Conservation (phyloP, 495 filamentous ascomycete genomes). For the Corynascus novoguineensis region DNA sequence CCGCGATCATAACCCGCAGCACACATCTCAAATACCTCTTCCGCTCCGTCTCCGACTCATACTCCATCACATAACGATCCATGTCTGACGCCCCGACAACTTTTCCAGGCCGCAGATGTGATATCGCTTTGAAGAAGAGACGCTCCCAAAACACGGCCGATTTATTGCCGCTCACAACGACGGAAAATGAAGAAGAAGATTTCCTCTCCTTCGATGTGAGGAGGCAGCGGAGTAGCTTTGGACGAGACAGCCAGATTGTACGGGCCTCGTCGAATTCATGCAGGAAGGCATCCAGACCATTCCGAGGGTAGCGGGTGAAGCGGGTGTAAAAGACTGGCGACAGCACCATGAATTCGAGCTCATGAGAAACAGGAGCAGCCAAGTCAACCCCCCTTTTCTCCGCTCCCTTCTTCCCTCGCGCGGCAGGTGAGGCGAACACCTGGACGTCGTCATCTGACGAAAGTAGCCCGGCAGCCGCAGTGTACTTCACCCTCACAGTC, state of each 20-base stretch:
- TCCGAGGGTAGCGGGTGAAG: constrained; percentile 45
- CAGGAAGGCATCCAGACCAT: constrained; percentile 48
- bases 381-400: background rate
- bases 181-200: too few species aligned
- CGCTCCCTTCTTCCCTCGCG: background rate
- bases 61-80: constrained; percentile 37
- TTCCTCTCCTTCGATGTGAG: constrained; percentile 29
- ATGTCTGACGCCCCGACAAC: constrained; percentile 22
- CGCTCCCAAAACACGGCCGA: constrained; percentile 28
- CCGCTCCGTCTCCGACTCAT: constrained; percentile 23
- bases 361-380: constrained; percentile 11
- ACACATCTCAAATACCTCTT: constrained; percentile 28
- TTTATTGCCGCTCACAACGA: background rate
- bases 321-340: constrained; percentile 57
- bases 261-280: constrained; percentile 45
- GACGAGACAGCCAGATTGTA: constrained; percentile 48
- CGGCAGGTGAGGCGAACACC: constrained; percentile 23
- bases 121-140: constrained; percentile 33
- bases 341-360: constrained; percentile 47
- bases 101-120: constrained; percentile 28
- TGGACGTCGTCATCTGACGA: constrained; percentile 30
- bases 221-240: constrained; percentile 39
- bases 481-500: constrained; percentile 50
- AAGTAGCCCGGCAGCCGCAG: constrained; percentile 39
- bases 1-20: constrained; percentile 34